These are phyloP conservation scores for Lentinula detonsa DNA, from an alignment of 768 basidiomycete species.

Conservation along the genomic window DNA sequence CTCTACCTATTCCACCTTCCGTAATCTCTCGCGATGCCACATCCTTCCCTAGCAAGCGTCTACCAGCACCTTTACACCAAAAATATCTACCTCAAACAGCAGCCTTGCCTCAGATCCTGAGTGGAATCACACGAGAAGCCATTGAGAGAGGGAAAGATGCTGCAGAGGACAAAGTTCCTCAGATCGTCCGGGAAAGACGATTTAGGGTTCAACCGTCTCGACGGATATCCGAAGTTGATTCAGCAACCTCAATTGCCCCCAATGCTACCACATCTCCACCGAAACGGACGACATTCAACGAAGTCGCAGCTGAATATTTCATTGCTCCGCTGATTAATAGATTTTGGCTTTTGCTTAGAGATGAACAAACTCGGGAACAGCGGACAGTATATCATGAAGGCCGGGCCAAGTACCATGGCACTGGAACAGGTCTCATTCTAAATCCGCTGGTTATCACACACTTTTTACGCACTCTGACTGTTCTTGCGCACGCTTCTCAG, in stretches of 20 bases:
- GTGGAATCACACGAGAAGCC: constrained; percentile 54
- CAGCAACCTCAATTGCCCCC: constrained; percentile 4
- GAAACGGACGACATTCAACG: constrained; percentile 42
- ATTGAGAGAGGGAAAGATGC: constrained; percentile 56
- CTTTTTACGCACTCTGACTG: constrained; percentile 66
- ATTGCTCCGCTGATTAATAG: constrained; percentile 84
- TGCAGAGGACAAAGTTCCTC: constrained; percentile 50
- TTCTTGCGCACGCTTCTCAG: constrained; percentile 78
- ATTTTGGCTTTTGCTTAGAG: constrained; percentile 93
- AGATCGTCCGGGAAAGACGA: constrained; percentile 66
- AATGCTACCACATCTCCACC: constrained; percentile 5
- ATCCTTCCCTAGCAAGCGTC: constrained; percentile 75
- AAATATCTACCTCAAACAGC: constrained; percentile 44
- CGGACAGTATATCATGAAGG: constrained; percentile 53
- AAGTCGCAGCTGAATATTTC: constrained; percentile 83
- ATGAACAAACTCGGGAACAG: constrained; percentile 72
- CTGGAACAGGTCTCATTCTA: constrained; percentile 79
- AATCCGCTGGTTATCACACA: constrained; percentile 73
- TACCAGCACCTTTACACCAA: constrained; percentile 67
- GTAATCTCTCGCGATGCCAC: constrained; percentile 25
- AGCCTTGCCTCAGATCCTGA: constrained; percentile 53
- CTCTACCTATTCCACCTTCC: constrained; percentile 33
- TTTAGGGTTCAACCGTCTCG: constrained; percentile 53
- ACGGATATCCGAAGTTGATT: constrained; percentile 37
- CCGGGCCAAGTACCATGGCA: constrained; percentile 57